A percentile compares a stretch with the other conserved stretches of the same genome.
Evolutionary conservation across 495 filamentous ascomycete genomes (phyloP).

Genomic region (Penicillium fimorum): DNA sequence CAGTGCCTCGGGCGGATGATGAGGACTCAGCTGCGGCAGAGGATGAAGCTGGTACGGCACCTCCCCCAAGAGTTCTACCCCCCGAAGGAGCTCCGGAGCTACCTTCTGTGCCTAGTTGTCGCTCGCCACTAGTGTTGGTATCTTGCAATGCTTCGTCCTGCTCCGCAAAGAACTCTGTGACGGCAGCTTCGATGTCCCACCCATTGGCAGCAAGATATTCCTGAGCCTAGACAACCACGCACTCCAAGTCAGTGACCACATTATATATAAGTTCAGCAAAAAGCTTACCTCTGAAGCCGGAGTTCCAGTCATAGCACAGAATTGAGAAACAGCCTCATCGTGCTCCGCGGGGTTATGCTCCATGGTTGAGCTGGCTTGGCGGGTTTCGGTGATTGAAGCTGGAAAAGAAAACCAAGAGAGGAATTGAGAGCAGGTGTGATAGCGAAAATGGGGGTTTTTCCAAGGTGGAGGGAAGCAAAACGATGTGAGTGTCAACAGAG

Average conservation of each 20-base stretch:
- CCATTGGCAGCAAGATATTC: conserved; percentile 63
- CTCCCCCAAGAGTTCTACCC: conserved; percentile 36
- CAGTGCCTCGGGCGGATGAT: conserved; percentile 30
- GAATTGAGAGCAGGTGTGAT: neutral
- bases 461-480: neutral
- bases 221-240: conserved; percentile 54
- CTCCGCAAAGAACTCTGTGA: conserved; percentile 67
- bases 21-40: conserved; percentile 34
- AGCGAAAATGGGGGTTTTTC: neutral
- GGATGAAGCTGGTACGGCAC: conserved; percentile 28
- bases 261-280: neutral
- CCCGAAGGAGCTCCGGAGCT: conserved; percentile 17
- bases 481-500: conserved; percentile 17
- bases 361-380: conserved; percentile 38
- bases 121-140: conserved; percentile 32
- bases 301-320: conserved; percentile 69
- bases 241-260: conserved; percentile 4
- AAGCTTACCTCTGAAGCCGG: conserved; percentile 60
- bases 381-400: neutral
- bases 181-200: conserved; percentile 70
- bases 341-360: conserved; percentile 57
- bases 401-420: neutral
- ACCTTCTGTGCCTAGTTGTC: conserved; percentile 32
- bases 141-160: conserved; percentile 58
- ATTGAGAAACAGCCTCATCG: conserved; percentile 68